A percentile compares a stretch with the other conserved stretches of the same genome.
Evolutionary conservation across 345 rosid species (phyloP).

Genomic region (Dipteronia dyeriana): DNA sequence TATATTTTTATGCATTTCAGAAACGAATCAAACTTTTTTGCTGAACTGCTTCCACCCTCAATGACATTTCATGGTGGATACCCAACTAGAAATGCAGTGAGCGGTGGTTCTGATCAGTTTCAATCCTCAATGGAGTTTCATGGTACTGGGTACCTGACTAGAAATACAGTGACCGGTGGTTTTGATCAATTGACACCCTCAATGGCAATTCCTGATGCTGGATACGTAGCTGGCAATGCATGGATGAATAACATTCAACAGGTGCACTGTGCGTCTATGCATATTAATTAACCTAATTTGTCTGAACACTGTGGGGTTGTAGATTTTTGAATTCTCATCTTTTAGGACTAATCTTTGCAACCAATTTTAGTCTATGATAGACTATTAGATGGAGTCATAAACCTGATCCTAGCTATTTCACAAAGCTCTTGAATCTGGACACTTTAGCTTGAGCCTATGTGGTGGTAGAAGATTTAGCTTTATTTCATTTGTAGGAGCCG

Average conservation of each 20-base stretch:
- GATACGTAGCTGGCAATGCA: not conserved
- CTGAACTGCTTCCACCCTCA: constrained; percentile 9
- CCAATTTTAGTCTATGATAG: too few relatives aligned
- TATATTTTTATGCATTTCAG: constrained; percentile 3
- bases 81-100: not conserved
- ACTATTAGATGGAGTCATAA: too few relatives aligned
- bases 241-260: constrained; percentile 4
- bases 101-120: too few relatives aligned
- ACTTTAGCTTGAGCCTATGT: too few relatives aligned
- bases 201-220: not conserved
- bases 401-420: too few relatives aligned
- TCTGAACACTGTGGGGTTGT: too few relatives aligned
- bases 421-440: too few relatives aligned
- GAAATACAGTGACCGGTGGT: not conserved
- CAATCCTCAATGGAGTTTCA: not conserved
- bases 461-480: too few relatives aligned
- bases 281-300: too few relatives aligned
- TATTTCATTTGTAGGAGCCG: too few relatives aligned
- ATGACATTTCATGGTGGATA: not conserved
- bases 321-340: too few relatives aligned
- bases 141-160: not conserved
- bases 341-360: too few relatives aligned
- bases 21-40: constrained; percentile 12
- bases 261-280: not conserved
- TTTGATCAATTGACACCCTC: not conserved